Base-by-base conservation (phyloP, 208 protist species). In the Leptomonas pyrrhocoris region DNA sequence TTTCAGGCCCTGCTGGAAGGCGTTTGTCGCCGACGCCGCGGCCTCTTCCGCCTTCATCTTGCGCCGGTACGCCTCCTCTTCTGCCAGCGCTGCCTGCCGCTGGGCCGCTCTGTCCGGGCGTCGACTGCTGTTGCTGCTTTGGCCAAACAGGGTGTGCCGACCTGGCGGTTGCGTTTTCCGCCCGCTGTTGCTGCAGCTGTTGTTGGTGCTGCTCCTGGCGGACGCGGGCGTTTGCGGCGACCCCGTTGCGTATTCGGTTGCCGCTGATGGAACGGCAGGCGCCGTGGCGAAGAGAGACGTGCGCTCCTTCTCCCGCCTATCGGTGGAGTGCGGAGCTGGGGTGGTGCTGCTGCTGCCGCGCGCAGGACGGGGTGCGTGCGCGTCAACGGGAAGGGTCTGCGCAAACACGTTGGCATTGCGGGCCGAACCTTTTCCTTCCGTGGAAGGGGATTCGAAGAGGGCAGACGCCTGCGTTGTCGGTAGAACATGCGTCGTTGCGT, bases 1-100 rank as follows among this genome's bases (percentile, higher is more conserved):
- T n/a, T 49, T 12, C 1, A 88, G 61, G 2, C 62, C 73, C 0
- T 18, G 55, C 43, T 88, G 49, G 48, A 84, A 83, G 9, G 27
- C 64, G 0, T 2, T 28, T 28, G 68, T 54, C 6, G 58, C 67
- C 27, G 74, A 66, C 36, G 21, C 69, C 7, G 69, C 75, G 6
- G 34, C 53, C 30, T 57, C 27, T 21, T 59, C 69, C 1, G 27
- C 66, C 18, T 63, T 42, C 43, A 30, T 27, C 45, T 68, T 25
- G 16, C 23, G 30, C 11, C 78, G 74, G 63, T 74, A 74, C 13
- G 34, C 28, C 45, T 54, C 11, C 28, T 85, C 75, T 18, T 76
- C 73, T 46, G 56, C 40, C 25, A 34, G 36, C 21, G 68, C 61
- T 0, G 23, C 59, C 27, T 79, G 49, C 2, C 65, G 54, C 16